Conservation (phyloP, 768 basidiomycete genomes). For the Russula sp. region DNA sequence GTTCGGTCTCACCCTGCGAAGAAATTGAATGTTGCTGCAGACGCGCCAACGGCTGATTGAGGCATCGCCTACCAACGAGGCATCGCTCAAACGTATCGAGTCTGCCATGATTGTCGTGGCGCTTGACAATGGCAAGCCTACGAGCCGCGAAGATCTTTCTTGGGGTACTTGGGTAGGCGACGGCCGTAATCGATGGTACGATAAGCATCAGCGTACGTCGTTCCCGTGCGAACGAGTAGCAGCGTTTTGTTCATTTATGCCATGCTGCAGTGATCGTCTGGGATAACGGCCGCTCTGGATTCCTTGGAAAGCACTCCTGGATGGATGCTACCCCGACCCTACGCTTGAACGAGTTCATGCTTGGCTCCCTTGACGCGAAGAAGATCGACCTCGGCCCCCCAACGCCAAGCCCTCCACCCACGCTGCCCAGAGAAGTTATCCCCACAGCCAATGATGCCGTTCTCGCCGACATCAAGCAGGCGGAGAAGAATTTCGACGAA, state of each 20-base stretch:
- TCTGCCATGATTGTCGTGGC: conserved; percentile 82
- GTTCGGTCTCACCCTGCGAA: conserved; percentile 14
- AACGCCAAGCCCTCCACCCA: neutral
- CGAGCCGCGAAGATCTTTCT: conserved; percentile 75
- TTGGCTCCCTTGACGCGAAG: conserved; percentile 64
- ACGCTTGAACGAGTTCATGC: conserved; percentile 89
- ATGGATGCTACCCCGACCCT: conserved; percentile 96
- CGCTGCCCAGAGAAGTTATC: conserved; percentile 56
- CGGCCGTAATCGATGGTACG: conserved; percentile 88
- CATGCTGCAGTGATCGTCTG: conserved; percentile 77
- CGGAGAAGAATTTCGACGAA: conserved; percentile 65
- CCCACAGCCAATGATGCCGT: conserved; percentile 62
- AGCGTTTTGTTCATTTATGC: neutral
- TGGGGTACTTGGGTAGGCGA: conserved; percentile 87
- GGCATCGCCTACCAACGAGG: conserved; percentile 57
- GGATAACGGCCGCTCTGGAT: conserved; percentile 91
- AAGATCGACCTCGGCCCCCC: conserved; percentile 70
- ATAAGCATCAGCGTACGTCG: conserved; percentile 87
- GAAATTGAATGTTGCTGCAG: conserved; percentile 28
- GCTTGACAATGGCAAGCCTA: conserved; percentile 71
- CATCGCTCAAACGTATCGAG: conserved; percentile 73
- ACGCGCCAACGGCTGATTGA: conserved; percentile 57
- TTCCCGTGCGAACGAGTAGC: neutral
- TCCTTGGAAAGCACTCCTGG: conserved; percentile 82
- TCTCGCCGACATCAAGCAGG: conserved; percentile 45